These are phyloP conservation scores for Tilletiaria anomala DNA, from an alignment of 1,284 basidiomycete species.

Conservation along the genomic window DNA sequence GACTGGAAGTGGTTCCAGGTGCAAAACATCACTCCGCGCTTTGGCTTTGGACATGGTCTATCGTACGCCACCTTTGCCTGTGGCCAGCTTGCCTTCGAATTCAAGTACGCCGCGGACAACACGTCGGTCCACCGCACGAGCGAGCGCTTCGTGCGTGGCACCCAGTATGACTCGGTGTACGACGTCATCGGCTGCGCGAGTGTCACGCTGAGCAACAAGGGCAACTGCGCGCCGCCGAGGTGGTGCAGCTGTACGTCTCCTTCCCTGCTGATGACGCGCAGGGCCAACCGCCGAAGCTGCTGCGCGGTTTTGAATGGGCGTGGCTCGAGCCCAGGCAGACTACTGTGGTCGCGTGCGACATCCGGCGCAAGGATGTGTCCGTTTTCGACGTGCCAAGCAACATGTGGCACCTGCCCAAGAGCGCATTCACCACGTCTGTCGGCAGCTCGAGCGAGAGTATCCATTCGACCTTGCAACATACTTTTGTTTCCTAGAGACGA, in stretches of 20 bases:
- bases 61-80: slow-evolving; percentile 38
- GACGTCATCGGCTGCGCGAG: slow-evolving; percentile 45
- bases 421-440: too few relatives aligned
- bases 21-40: slow-evolving; percentile 50
- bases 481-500: too few relatives aligned
- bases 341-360: too few relatives aligned
- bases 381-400: too few relatives aligned
- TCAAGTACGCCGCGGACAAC: not conserved
- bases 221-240: slow-evolving; percentile 42
- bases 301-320: slow-evolving; percentile 29
- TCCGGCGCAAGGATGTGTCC: too few relatives aligned
- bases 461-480: too few relatives aligned
- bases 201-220: slow-evolving; percentile 42
- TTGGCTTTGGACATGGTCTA: slow-evolving; percentile 67
- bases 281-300: slow-evolving; percentile 12
- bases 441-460: too few relatives aligned
- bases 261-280: slow-evolving; percentile 7
- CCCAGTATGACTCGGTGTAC: slow-evolving; percentile 15
- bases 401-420: too few relatives aligned
- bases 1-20: slow-evolving; percentile 56
- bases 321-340: too few relatives aligned
- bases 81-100: not conserved
- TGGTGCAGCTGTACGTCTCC: slow-evolving; percentile 40
- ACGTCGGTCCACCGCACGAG: slow-evolving; percentile 1
- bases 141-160: not conserved